These are phyloP conservation scores for Ophidiomyces ophidiicola DNA, from an alignment of 2,329 filamentous ascomycete genomes.

Conservation along the genomic window DNA sequence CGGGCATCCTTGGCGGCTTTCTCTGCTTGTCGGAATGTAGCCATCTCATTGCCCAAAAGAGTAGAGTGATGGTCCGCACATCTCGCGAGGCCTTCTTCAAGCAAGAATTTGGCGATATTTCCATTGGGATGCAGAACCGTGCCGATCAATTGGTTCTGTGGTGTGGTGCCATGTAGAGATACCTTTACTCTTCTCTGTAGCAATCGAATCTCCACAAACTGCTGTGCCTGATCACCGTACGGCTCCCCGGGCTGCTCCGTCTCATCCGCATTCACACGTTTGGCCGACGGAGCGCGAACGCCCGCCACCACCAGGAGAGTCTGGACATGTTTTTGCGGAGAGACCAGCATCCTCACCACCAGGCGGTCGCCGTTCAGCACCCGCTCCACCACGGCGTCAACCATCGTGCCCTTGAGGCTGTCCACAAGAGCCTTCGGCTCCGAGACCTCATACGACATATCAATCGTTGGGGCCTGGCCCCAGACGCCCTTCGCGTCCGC, in stretches of 20 bases:
- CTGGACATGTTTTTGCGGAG: slow-evolving; percentile 74
- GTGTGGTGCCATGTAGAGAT: slow-evolving; percentile 72
- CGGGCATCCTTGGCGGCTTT: slow-evolving; percentile 67
- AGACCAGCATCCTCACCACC: slow-evolving; percentile 67
- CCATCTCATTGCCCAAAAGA: slow-evolving; percentile 81
- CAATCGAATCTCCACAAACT: slow-evolving; percentile 74
- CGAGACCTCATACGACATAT: slow-evolving; percentile 68
- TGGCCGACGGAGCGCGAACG: slow-evolving; percentile 78
- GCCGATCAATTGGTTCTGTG: slow-evolving; percentile 83
- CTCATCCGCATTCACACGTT: slow-evolving; percentile 68
- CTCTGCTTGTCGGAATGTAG: slow-evolving; percentile 70
- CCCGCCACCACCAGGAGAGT: slow-evolving; percentile 82
- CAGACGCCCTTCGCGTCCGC: slow-evolving; percentile 71
- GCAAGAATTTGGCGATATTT: slow-evolving; percentile 82
- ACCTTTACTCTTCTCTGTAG: slow-evolving; percentile 77
- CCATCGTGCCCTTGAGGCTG: slow-evolving; percentile 69
- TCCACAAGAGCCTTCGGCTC: slow-evolving; percentile 65
- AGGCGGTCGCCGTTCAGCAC: slow-evolving; percentile 85
- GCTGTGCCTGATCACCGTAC: slow-evolving; percentile 74
- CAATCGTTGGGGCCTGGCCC: slow-evolving; percentile 54
- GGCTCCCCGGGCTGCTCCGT: slow-evolving; percentile 77
- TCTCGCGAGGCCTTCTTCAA: slow-evolving; percentile 77
- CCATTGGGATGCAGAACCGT: slow-evolving; percentile 77
- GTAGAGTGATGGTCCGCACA: slow-evolving; percentile 96
- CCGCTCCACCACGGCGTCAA: slow-evolving; percentile 80